phyloP scores from a whole-genome alignment of 768 basidiomycete species.

The Solioccasus polychromus region DNA sequence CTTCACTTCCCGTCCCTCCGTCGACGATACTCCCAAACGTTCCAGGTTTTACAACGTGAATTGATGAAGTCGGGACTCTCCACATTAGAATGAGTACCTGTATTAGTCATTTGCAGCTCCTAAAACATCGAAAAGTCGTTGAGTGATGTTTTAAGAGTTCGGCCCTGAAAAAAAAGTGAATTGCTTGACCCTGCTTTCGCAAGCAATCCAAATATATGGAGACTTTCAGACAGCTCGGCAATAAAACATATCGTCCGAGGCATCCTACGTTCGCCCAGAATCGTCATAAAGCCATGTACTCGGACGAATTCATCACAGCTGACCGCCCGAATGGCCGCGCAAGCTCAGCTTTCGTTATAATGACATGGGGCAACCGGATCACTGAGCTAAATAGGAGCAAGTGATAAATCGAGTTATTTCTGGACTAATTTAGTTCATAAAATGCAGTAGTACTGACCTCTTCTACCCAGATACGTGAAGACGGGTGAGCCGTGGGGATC shows the following conservation, averaged over 20 bases:
- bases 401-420: background rate
- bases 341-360: conserved; percentile 7
- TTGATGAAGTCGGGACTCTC: conserved; percentile 3
- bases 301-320: conserved; percentile 3
- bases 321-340: background rate
- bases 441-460: background rate
- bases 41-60: conserved; percentile 12
- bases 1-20: conserved; percentile 6
- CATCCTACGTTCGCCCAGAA: conserved; percentile 9
- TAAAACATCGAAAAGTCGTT: conserved; percentile 8
- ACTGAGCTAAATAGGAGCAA: background rate
- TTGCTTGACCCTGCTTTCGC: background rate
- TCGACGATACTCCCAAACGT: conserved; percentile 9
- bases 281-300: conserved; percentile 9
- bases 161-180: background rate
- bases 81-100: background rate
- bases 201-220: background rate
- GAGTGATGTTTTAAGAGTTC: too few species aligned
- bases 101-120: conserved; percentile 1
- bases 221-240: conserved; percentile 3
- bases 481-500: conserved; percentile 8
- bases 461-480: conserved; percentile 11
- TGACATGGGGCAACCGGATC: conserved; percentile 3
- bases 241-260: conserved; percentile 12
- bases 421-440: too few species aligned